Conservation (phyloP, 2,329 filamentous ascomycete species). For the Claviceps quebecensis region DNA sequence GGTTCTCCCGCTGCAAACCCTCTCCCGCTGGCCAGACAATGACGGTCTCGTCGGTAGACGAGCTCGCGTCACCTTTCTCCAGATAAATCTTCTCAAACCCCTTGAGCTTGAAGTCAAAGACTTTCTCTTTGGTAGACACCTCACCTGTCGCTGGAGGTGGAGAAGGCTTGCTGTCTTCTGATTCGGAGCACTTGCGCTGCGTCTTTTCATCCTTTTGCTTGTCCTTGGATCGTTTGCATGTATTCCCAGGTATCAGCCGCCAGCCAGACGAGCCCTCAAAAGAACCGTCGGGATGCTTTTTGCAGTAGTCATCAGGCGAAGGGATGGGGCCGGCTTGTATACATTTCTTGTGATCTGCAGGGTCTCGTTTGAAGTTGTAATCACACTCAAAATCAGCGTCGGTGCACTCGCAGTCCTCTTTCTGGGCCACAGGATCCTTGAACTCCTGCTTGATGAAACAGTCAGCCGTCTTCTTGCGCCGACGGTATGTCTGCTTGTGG, state of each 20-base stretch:
- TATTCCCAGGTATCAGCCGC: conserved; percentile 76
- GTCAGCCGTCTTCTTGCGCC: conserved; percentile 74
- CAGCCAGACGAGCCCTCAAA: conserved; percentile 84
- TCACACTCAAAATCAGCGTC: conserved; percentile 89
- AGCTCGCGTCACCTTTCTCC: conserved; percentile 54
- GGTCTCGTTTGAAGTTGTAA: conserved; percentile 66
- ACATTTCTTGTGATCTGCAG: conserved; percentile 55
- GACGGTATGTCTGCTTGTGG: conserved; percentile 73
- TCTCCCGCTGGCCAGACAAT: conserved; percentile 36
- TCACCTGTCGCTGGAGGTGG: conserved; percentile 49
- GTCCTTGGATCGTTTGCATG: conserved; percentile 47
- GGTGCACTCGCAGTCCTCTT: conserved; percentile 66
- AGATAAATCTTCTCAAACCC: conserved; percentile 55
- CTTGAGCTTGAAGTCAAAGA: conserved; percentile 45
- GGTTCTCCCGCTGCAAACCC: conserved; percentile 29
- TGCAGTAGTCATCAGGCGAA: conserved; percentile 60
- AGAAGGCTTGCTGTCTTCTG: conserved; percentile 21
- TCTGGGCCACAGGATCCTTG: conserved; percentile 57
- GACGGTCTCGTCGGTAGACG: conserved; percentile 57
- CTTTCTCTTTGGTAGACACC: conserved; percentile 44
- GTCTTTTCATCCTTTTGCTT: conserved; percentile 57
- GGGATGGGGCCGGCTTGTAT: conserved; percentile 46
- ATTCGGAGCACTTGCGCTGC: conserved; percentile 62
- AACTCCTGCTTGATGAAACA: conserved; percentile 85
- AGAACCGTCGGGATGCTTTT: conserved; percentile 47